Conservation (phyloP, 768 basidiomycete species). For the Rubroboletus pulcherrimus region DNA sequence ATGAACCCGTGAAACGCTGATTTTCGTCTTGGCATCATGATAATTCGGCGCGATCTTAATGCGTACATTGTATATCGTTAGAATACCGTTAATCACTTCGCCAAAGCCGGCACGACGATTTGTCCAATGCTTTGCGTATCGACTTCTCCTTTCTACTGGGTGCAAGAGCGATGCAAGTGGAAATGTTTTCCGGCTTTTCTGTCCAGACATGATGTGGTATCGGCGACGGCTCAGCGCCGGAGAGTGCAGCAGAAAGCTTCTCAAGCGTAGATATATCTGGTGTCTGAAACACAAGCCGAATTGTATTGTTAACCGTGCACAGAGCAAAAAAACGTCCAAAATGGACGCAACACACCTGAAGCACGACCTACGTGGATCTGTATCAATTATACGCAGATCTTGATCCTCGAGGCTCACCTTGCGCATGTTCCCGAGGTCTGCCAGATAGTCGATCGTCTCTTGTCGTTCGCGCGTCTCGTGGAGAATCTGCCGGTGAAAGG, state of each 20-base stretch:
- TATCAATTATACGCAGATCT: background rate
- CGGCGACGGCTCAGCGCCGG: constrained; percentile 17
- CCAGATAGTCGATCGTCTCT: constrained; percentile 38
- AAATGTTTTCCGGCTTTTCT: constrained; percentile 41
- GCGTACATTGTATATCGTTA: background rate
- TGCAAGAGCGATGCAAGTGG: constrained; percentile 42
- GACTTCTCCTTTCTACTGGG: constrained; percentile 37
- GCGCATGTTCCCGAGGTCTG: constrained; percentile 38
- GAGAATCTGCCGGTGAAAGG: constrained; percentile 29
- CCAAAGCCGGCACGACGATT: constrained; percentile 39
- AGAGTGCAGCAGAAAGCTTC: constrained; percentile 32
- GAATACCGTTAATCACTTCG: constrained; percentile 9
- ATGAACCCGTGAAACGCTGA: background rate
- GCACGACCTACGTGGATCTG: constrained; percentile 30
- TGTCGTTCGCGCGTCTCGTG: constrained; percentile 36
- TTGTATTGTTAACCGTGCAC: no score
- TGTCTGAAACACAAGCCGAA: constrained; percentile 22
- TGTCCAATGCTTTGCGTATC: constrained; percentile 39
- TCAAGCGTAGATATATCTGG: constrained; percentile 31
- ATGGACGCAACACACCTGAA: constrained; percentile 32
- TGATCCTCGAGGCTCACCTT: constrained; percentile 29
- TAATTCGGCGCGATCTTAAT: background rate
- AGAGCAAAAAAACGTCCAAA: background rate
- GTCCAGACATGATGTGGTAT: constrained; percentile 36
- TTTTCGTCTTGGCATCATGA: background rate